phyloP scores from a whole-genome alignment of 257 asterid genomes.

The Petrea volubilis region DNA sequence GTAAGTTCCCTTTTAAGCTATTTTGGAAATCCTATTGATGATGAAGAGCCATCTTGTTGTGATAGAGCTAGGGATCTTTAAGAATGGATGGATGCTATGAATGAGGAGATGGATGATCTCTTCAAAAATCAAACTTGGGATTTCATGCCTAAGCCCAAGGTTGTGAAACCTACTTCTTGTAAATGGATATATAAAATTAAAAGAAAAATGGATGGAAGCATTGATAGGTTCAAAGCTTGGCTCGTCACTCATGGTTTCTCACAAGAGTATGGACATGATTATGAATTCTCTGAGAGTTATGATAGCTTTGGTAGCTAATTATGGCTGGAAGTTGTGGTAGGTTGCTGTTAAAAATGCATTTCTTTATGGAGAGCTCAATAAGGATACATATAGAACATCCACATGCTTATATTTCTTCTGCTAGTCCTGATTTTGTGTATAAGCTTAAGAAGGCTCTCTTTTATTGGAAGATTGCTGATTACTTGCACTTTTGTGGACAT shows the following conservation, averaged over 20 bases:
- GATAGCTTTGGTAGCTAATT: no score
- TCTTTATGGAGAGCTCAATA: no score
- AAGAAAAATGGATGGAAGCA: background rate
- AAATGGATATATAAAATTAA: constrained; percentile 18
- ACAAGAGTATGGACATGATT: constrained; percentile 20
- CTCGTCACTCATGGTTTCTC: constrained; percentile 16
- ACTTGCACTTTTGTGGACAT: no score
- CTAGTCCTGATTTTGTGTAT: no score
- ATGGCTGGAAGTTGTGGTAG: no score
- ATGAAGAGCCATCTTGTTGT: background rate
- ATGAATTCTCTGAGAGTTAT: no score
- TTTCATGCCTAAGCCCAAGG: background rate
- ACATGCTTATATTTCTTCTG: no score
- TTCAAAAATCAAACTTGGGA: background rate
- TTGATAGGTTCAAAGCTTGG: background rate
- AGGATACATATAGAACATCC: no score
- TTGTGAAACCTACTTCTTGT: background rate
- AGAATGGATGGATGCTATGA: background rate
- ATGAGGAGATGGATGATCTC: constrained; percentile 6
- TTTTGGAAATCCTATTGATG: constrained; percentile 1
- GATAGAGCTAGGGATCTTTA: background rate
- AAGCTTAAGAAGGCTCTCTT: no score
- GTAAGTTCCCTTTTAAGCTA: background rate
- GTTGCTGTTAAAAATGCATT: no score
- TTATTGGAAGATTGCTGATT: no score